These are phyloP conservation scores for Fusarium verticillioides DNA, from an alignment of 2,329 filamentous ascomycete species.

Conservation along the genomic window DNA sequence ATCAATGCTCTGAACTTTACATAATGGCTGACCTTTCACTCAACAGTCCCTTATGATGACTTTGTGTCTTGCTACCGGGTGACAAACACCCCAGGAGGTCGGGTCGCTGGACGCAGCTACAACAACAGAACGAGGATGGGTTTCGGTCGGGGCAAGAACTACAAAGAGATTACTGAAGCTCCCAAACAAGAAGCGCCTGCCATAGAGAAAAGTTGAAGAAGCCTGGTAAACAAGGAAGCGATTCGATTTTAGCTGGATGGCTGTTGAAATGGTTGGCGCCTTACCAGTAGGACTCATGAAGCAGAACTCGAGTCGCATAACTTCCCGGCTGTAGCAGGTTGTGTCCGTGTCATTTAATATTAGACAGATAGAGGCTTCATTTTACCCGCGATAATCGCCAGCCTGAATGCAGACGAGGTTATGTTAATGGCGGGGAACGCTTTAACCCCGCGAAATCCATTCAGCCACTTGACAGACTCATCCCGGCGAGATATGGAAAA, in stretches of 20 bases:
- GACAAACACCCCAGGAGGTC: slow-evolving; percentile 68
- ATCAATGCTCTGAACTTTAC: not conserved
- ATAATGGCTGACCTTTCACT: slow-evolving; percentile 7
- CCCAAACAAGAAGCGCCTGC: not conserved
- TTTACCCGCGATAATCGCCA: slow-evolving; percentile 18
- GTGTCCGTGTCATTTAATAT: not conserved
- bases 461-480: slow-evolving; percentile 4
- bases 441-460: slow-evolving; percentile 17
- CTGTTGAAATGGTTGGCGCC: not conserved
- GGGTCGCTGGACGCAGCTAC: slow-evolving; percentile 55
- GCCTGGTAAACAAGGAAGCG: not conserved
- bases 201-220: not conserved
- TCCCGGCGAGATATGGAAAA: slow-evolving; percentile 1
- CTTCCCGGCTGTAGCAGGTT: not conserved
- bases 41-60: slow-evolving; percentile 79
- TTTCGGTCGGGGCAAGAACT: not conserved
- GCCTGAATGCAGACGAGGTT: slow-evolving; percentile 6
- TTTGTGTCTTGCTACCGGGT: slow-evolving; percentile 81
- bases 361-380: not conserved
- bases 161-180: not conserved
- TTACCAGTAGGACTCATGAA: not conserved
- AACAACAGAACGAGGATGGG: slow-evolving; percentile 35
- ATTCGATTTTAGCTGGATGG: not conserved
- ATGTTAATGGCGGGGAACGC: slow-evolving; percentile 11
- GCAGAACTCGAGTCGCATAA: not conserved